Conservation (phyloP, 345 rosid species). For the Clausena lansium region DNA sequence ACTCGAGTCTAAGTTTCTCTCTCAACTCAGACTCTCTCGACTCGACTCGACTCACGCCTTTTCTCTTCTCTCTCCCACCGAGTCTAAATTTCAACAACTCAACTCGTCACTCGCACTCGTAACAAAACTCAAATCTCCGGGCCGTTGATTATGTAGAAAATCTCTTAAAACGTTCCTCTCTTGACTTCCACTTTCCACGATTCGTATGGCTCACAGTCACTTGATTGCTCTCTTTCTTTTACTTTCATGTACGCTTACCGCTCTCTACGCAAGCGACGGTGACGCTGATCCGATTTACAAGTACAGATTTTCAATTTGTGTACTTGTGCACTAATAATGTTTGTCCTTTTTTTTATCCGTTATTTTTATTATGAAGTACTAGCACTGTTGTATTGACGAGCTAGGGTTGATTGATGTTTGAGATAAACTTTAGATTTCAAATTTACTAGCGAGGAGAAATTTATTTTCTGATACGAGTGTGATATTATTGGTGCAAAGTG, state of each 20-base stretch:
- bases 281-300: conserved; percentile 86
- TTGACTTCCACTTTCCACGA: conserved; percentile 26
- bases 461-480: not conserved
- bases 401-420: not conserved
- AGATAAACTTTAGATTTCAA: not conserved
- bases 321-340: not conserved
- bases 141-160: conserved; percentile 23
- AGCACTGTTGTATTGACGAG: not conserved
- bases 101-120: not conserved
- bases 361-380: not conserved
- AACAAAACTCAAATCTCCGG: not conserved
- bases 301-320: conserved; percentile 31
- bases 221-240: conserved; percentile 37
- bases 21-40: not conserved
- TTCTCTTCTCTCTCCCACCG: not conserved
- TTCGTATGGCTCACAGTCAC: conserved; percentile 37
- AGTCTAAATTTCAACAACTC: not conserved
- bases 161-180: conserved; percentile 9
- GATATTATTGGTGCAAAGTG: not conserved
- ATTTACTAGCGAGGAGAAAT: not conserved
- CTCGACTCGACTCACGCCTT: not conserved
- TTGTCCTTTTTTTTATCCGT: not conserved
- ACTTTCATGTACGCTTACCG: conserved; percentile 29
- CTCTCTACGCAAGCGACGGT: conserved; percentile 67
- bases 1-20: not conserved